These are phyloP conservation scores for Puya raimondii DNA, from an alignment of 176 grass and related monocot genomes.

Conservation along the genomic window DNA sequence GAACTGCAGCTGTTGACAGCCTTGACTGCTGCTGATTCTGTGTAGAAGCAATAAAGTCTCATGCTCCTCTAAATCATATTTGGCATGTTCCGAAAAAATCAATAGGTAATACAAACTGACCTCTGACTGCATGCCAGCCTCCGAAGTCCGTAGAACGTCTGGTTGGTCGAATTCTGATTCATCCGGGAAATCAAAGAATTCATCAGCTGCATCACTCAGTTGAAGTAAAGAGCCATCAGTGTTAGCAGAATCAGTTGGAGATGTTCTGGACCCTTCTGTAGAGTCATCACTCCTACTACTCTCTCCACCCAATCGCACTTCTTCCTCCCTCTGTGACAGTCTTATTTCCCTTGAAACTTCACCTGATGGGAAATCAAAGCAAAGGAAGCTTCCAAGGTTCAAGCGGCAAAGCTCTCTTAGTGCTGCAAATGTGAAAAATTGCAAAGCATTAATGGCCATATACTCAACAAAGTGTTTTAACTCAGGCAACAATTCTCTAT, in stretches of 20 bases:
- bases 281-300: conserved; percentile 4
- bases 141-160: conserved; percentile 9
- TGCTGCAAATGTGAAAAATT: conserved; percentile 12
- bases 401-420: conserved; percentile 11
- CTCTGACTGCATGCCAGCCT: conserved; percentile 5
- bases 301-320: conserved; percentile 4
- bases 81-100: conserved; percentile 12
- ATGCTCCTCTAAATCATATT: conserved; percentile 13
- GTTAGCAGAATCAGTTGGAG: not conserved
- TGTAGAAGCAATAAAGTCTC: not conserved
- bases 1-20: conserved; percentile 8
- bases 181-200: conserved; percentile 24
- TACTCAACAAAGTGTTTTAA: not conserved
- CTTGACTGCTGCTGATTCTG: conserved; percentile 6
- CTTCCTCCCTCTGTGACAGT: not conserved
- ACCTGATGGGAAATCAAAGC: conserved; percentile 13
- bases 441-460: not conserved
- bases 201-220: conserved; percentile 18
- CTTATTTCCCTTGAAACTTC: conserved; percentile 4
- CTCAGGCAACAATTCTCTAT: not conserved
- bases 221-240: conserved; percentile 2
- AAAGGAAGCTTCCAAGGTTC: conserved; percentile 1
- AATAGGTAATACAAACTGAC: not conserved
- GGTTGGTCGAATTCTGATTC: conserved; percentile 15
- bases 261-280: not conserved